Base-by-base conservation (phyloP, 805 yeast genomes). In the Zygosaccharomyces bisporus region DNA sequence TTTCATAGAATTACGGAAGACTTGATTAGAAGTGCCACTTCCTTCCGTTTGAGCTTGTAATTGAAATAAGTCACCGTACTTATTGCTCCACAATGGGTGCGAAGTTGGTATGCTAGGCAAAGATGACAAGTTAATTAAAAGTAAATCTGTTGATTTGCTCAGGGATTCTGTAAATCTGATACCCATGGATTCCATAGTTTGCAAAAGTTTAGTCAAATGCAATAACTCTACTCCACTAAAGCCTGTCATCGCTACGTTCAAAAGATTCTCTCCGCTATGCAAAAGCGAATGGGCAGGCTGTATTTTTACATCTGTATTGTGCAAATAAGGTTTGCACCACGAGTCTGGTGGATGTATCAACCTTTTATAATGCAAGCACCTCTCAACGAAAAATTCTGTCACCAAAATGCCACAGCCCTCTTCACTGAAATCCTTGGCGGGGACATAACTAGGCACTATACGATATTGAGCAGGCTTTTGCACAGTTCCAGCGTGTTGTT, bases 371-470 rank as follows among this genome's bases (percentile, higher is more conserved):
- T 74, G 81, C 17, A 86, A 68, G 18, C 85, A 76, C 46, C 95
- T 68, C 62, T 87, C 96, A 9, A 88, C 65, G 51, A 82, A 81
- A 85, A 91, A 86, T 61, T 88, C 95, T 0, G 95, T 86, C 2
- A 80, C 76, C 0, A 80, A 49, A 13, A 56, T 55, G 62, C 53
- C 18, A 6, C 19, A 9, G 4, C 27, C 18, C 4, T 16, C 30
- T 9, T 13, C 33, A 4, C 14, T 21, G 2, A 36, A 6, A 7
- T 37, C 20, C 13, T 54, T 52, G 3, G 44, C 4, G 4, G 61
- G 53, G 3, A 38, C 30, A 32, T 49, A 45, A 35, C 62, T 60
- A 13, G 66, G 66, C 16, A 60, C 44, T 13, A 60, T 45, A 4
- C 51, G 32, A 31, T 51, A 55, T 17, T 42, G 13, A n/a, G 44